Evolutionary conservation across 148 eudicot species (phyloP), one percentile per base, ranked within the genome.

Genomic region (Selenicereus undatus): DNA sequence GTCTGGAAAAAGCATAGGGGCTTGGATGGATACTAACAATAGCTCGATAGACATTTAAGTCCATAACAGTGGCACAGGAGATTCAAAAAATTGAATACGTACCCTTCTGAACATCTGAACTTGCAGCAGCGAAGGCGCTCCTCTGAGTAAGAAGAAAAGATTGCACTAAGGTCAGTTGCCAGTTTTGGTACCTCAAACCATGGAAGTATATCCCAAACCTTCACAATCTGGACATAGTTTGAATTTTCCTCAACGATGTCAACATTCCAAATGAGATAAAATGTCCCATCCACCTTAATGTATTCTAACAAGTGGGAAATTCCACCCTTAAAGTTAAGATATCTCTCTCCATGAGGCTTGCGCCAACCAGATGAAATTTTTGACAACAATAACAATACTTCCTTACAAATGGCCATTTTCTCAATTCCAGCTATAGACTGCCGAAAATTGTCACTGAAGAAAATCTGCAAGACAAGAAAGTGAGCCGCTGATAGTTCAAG

Each of bases 151-250:
- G 75, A 42, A 12, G 75, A 79, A 52, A 66, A 66, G 50, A 70
- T 7, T 24, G 75, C 50, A 71, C 56, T 70, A 7, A 79, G 48
- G 48, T 71, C 3, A n/a, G 14, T 35, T 20, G 32, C 75, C 14
- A 79, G 73, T 62, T 71, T 79, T 71, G 75, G 81, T 50, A 79
- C 10, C 20, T 79, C 81, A 30, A 22, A 70, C 75, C 65, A 69
- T 50, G 81, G 66, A 79, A 79, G 81, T 70, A 71, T 74, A 79
- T 79, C 81, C 66, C 81, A 79, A 0, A 79, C 66, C 43, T 69
- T 79, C 45, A 79, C 35, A 32, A 70, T 48, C 75, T 79, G 81
- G 50, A 79, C 48, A 13, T 51, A 71, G 20, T 51, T 79, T 20
- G 64, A 71, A 51, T 52, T 79, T 16, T 79, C 81, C 30, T 79